A percentile compares a stretch with the other conserved stretches of the same genome.
phyloP scores from a whole-genome alignment of 306 rosid genomes.

The Acacia confusa region DNA sequence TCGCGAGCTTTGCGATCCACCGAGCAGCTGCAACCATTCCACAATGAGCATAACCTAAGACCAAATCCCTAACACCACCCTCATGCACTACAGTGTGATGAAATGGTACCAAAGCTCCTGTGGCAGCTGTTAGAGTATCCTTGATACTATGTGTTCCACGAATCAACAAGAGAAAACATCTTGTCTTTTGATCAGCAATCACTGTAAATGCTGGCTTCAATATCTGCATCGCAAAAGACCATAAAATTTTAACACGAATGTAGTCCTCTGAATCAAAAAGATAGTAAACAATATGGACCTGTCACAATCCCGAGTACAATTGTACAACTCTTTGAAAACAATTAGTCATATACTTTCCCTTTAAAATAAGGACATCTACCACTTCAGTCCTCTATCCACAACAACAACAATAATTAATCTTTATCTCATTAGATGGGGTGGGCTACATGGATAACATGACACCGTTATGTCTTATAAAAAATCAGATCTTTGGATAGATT shows the following conservation, averaged over 20 bases:
- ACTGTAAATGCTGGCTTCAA: conserved; percentile 96
- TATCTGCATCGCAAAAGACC: conserved; percentile 58
- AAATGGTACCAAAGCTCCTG: conserved; percentile 92
- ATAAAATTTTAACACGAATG: conserved; percentile 3
- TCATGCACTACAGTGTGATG: conserved; percentile 81
- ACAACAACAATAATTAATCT: no score
- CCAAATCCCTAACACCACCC: conserved; percentile 86
- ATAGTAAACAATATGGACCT: neutral
- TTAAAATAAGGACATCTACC: conserved; percentile 5
- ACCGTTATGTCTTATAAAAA: no score
- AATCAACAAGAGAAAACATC: conserved; percentile 73
- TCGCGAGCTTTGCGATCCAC: conserved; percentile 87
- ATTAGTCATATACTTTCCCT: neutral
- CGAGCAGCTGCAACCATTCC: conserved; percentile 99
- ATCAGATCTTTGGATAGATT: no score
- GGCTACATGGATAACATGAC: no score
- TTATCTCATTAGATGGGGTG: no score
- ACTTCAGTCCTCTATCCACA: neutral
- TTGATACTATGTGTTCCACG: conserved; percentile 97
- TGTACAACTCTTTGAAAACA: conserved; percentile 2
- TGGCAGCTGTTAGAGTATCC: conserved; percentile 91
- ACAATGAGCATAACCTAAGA: conserved; percentile 93
- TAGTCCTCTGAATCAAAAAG: neutral
- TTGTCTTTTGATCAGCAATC: conserved; percentile 59
- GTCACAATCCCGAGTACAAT: neutral